Evolutionary conservation across 2,329 filamentous ascomycete species (phyloP).

Genomic region (Madurella fahalii): DNA sequence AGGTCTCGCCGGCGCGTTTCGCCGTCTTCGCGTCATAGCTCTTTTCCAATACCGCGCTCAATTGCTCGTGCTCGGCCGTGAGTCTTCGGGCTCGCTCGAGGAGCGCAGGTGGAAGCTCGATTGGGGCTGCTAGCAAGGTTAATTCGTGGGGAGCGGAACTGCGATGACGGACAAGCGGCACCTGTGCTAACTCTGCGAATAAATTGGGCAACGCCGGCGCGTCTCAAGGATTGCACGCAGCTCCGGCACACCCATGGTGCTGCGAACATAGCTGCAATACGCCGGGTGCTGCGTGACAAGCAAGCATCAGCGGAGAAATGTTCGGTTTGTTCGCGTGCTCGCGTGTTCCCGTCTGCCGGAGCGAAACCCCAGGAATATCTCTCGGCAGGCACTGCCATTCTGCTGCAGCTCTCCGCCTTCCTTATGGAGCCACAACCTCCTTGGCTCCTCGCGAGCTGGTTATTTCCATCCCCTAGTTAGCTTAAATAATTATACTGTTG

Average conservation of each 20-base stretch:
- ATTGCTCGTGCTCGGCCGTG: conserved; percentile 52
- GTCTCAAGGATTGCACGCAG: conserved; percentile 39
- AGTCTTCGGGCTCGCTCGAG: conserved; percentile 57
- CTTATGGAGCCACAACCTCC: too few species aligned
- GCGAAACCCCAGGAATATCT: background rate
- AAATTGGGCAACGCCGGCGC: conserved; percentile 30
- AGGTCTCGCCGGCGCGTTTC: conserved; percentile 59
- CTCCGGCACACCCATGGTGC: conserved; percentile 51
- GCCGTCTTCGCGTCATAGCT: conserved; percentile 55
- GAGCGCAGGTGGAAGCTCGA: conserved; percentile 48
- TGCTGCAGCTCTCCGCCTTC: conserved; percentile 13
- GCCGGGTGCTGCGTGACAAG: conserved; percentile 6
- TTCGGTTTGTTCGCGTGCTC: background rate
- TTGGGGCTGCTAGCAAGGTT: conserved; percentile 26
- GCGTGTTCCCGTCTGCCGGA: background rate
- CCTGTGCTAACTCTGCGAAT: conserved; percentile 44
- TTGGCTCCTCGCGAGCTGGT: too few species aligned
- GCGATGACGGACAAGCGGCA: conserved; percentile 25
- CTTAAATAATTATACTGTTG: too few species aligned
- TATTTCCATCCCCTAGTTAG: too few species aligned
- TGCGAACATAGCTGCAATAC: conserved; percentile 32
- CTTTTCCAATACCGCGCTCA: conserved; percentile 48
- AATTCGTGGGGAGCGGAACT: conserved; percentile 7
- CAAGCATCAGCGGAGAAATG: conserved; percentile 4
- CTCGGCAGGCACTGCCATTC: conserved; percentile 9